Base-by-base conservation (phyloP, 2,329 filamentous ascomycete species). In the Penicillium brevicompactum region DNA sequence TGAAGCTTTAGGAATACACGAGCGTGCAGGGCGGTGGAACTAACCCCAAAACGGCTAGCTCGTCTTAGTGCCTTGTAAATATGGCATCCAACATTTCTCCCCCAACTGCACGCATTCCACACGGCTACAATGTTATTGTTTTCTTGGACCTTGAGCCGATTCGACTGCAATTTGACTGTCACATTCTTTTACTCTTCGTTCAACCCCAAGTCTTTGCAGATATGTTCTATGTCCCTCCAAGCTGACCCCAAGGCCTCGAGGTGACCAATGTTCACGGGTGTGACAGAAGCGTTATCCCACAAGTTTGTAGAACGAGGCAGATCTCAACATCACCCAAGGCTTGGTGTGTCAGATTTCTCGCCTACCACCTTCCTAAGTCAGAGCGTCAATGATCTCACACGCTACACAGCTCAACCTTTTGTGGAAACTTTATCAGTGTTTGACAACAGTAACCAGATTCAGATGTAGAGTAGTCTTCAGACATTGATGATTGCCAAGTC, bases 1-100 rank as follows among this genome's bases (percentile, higher is more conserved):
- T 44, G 41, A 45, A 55, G 49, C 51, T 54, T 54, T 30, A 53
- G 51, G 34, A 46, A 55, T 51, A 51, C 30, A 46, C 24, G 52
- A 46, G 11, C 11, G 43, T 45, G 24, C 24, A 52, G 27, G 46
- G 52, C 14, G 31, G 49, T 38, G 48, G n/a, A 34, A 16, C 43
- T 52, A 52, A 43, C 4, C 49, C 31, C 5, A 32, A 52, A 4
- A 8, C n/a, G 53, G 41, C 7, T 54, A 51, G 41, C 24, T 37
- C 4, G n/a, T 0, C 3, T n/a, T 7, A 1, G 2, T 9, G 2
- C 51, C 51, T 43, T 40, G 3, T 3, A 5, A 5, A 14, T 37
- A 5, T 11, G 45, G 45, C 21, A 5, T 3, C 18, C 21, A 42
- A 2, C 1, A 3, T 38, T 18, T 16, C 9, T 30, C 8, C 32